These are phyloP conservation scores for Rhodosporidiobolus sp. DNA, from an alignment of 768 basidiomycete species.

Conservation along the genomic window DNA sequence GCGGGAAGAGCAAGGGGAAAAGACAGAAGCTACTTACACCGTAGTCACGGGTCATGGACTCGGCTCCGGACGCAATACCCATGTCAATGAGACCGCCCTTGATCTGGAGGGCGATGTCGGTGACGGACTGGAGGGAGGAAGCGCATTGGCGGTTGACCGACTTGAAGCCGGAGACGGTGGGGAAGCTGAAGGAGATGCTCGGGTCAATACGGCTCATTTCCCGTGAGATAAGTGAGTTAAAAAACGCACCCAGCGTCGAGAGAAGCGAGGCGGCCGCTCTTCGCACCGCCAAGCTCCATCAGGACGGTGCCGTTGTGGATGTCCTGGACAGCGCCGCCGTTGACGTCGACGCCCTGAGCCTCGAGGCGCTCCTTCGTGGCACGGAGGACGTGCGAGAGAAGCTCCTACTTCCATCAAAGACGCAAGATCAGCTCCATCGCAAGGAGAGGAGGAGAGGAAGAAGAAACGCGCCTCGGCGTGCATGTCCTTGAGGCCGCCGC, in stretches of 20 bases:
- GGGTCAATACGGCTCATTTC: too few species aligned
- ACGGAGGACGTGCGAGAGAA: slow-evolving; percentile 35
- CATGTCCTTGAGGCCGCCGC: slow-evolving; percentile 85
- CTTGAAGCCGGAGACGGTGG: slow-evolving; percentile 50
- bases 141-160: slow-evolving; percentile 54
- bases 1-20: neutral
- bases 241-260: slow-evolving; percentile 42
- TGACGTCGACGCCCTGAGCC: slow-evolving; percentile 36
- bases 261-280: slow-evolving; percentile 51
- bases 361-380: slow-evolving; percentile 33
- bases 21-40: slow-evolving; percentile 39
- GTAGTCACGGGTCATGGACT: slow-evolving; percentile 53
- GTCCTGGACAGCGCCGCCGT: slow-evolving; percentile 44
- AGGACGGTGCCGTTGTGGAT: slow-evolving; percentile 52
- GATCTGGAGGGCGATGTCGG: slow-evolving; percentile 48
- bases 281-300: slow-evolving; percentile 48
- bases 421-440: neutral
- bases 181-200: too few species aligned
- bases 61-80: slow-evolving; percentile 51
- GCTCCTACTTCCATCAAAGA: slow-evolving; percentile 7
- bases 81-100: slow-evolving; percentile 52
- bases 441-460: neutral
- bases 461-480: slow-evolving; percentile 26
- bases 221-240: too few species aligned
- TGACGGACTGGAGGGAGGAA: slow-evolving; percentile 51